These are phyloP conservation scores for Fulvia fulva DNA, from an alignment of 2,329 filamentous ascomycete species.

Conservation along the genomic window DNA sequence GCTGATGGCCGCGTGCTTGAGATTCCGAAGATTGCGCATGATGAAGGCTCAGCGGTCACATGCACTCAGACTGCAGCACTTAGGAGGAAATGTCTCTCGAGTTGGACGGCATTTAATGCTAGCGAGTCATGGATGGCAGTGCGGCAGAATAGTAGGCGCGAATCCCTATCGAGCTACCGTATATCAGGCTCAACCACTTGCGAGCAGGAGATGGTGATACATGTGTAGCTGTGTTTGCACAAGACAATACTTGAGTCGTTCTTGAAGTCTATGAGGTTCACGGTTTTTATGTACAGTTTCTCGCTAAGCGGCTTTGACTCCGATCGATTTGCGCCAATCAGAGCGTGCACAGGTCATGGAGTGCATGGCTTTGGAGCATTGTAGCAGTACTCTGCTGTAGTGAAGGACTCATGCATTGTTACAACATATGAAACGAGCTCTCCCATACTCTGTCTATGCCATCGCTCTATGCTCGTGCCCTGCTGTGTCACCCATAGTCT, in stretches of 20 bases:
- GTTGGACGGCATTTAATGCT: background rate
- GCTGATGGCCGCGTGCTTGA: constrained; percentile 64
- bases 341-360: background rate
- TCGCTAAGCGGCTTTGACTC: background rate
- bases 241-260: background rate
- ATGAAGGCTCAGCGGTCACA: background rate
- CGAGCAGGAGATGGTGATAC: background rate
- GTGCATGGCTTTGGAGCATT: background rate
- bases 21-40: constrained; percentile 87
- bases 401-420: background rate
- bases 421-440: background rate
- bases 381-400: background rate
- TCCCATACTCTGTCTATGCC: background rate
- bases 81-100: background rate
- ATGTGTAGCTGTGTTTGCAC: background rate
- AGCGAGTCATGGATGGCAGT: background rate
- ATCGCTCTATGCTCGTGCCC: background rate
- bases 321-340: background rate
- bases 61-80: background rate
- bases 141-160: background rate
- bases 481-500: background rate
- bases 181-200: background rate
- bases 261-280: background rate
- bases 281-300: background rate
- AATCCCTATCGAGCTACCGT: background rate